Evolutionary conservation across 805 yeast species (phyloP), one percentile per base, ranked within the genome.

Genomic region (Wickerhamiella spandovensis): DNA sequence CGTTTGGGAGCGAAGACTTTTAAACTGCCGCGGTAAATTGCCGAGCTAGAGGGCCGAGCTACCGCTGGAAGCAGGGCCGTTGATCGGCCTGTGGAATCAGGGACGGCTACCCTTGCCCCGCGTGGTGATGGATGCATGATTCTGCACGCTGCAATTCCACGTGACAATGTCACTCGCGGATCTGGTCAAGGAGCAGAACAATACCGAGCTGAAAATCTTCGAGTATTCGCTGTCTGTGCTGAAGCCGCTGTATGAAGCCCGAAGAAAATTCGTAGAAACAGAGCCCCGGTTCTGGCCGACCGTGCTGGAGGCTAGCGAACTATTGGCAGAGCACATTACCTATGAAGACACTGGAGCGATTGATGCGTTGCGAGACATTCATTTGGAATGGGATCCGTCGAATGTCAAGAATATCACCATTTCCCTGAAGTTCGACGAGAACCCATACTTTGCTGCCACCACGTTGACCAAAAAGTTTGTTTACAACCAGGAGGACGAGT

Each of bases 241-340:
- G 7, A 75, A 73, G 54, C 75, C 79, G 18, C 70, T 84, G 7
- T 86, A 78, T 60, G 69, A 62, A 5, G 65, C 73, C 51, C 71
- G 97, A 57, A 72, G 84, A 22, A 68, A 59, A 6, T 66, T 74
- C n/a, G 69, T 81, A 15, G 50, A 58, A 4, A 63, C 71, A 3
- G 75, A 88, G 43, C 87, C 89, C 1, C 76, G 77, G 55, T 88
- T 90, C 64, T 90, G 97, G 97, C 82, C 84, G 59, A 76, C 82
- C 48, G 95, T 84, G 0, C 66, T 90, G 10, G 87, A 84, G 61
- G 83, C 83, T 59, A 82, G 84, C 48, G 95, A 85, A 56, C 84
- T 62, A 23, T 51, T 90, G 61, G 82, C 84, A 15, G 95, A 88
- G 54, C 86, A 77, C 63, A 70, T 89, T 18, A 73, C 79, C 28